Percentiles rank a stretch among this genome's conserved stretches.
phyloP scores from a whole-genome alignment of 345 rosid species.

The Citrus sp. region DNA sequence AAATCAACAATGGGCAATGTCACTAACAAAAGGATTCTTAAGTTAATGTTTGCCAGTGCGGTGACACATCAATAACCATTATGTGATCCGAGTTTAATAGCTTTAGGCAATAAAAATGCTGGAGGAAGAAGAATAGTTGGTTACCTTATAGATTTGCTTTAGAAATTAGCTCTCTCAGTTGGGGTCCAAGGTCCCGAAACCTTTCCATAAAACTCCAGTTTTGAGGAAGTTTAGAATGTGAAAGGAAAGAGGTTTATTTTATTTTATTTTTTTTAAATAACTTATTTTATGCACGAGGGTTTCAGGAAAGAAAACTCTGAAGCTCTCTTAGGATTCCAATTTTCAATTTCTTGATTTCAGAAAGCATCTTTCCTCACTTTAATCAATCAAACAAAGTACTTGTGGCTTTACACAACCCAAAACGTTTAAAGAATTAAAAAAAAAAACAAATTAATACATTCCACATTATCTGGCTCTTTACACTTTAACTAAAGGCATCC shows the following conservation, averaged over 20 bases:
- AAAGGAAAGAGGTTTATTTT: too few species aligned
- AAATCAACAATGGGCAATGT: background rate
- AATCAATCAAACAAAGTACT: background rate
- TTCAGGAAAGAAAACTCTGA: background rate
- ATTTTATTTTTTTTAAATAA: too few species aligned
- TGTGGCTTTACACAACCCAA: background rate
- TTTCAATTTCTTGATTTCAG: background rate
- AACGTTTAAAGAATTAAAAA: background rate
- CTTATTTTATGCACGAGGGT: too few species aligned
- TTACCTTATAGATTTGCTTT: background rate
- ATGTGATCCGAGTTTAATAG: too few species aligned
- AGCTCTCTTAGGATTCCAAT: slow-evolving; percentile 15
- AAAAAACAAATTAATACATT: background rate
- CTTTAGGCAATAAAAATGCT: too few species aligned
- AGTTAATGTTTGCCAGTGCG: too few species aligned
- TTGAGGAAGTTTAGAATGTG: too few species aligned
- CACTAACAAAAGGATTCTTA: too few species aligned
- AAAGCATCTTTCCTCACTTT: background rate
- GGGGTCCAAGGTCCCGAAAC: background rate
- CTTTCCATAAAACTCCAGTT: background rate
- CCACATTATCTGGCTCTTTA: too few species aligned
- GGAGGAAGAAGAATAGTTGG: background rate
- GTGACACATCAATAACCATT: too few species aligned
- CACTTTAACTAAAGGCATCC: too few species aligned
- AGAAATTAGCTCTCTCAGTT: background rate